phyloP scores from a whole-genome alignment of 2,329 filamentous ascomycete genomes.

The Boeremia exigua region DNA sequence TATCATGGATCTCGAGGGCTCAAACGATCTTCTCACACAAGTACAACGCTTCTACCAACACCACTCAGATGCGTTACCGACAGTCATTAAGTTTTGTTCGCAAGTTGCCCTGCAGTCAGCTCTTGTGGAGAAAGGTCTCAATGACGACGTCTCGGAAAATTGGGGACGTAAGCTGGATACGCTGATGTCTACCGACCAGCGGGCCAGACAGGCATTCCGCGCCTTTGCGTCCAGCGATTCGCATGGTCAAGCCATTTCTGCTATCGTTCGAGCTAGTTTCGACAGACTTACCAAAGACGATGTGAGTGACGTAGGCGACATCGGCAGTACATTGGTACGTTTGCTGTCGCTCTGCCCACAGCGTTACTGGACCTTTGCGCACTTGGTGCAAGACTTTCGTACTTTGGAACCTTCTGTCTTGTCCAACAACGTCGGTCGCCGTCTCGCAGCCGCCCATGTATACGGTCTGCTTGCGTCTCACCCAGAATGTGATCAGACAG shows the following conservation, averaged over 20 bases:
- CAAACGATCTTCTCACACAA: conserved; percentile 32
- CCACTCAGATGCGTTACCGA: conserved; percentile 63
- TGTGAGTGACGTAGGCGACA: conserved; percentile 52
- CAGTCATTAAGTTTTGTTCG: conserved; percentile 73
- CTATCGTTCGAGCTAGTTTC: conserved; percentile 55
- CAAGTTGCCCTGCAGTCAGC: conserved; percentile 67
- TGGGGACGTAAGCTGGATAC: conserved; percentile 84
- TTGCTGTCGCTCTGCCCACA: conserved; percentile 63
- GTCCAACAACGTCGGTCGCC: conserved; percentile 74
- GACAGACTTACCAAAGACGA: conserved; percentile 51
- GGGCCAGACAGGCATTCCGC: conserved; percentile 66
- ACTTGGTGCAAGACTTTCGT: conserved; percentile 43
- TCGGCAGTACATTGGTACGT: conserved; percentile 59
- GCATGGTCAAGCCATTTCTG: conserved; percentile 46
- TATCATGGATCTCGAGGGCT: conserved; percentile 41
- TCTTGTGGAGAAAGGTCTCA: conserved; percentile 52
- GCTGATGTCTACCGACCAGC: conserved; percentile 72
- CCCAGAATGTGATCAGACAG: conserved; percentile 47
- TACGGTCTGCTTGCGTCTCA: conserved; percentile 81
- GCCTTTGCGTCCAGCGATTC: conserved; percentile 51
- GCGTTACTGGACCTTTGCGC: conserved; percentile 42
- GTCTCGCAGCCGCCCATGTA: conserved; percentile 70
- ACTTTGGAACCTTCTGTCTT: conserved; percentile 66
- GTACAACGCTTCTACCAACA: conserved; percentile 42
- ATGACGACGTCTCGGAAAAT: conserved; percentile 70